These are phyloP conservation scores for Corylus avellana DNA, from an alignment of 306 rosid species.

Conservation along the genomic window DNA sequence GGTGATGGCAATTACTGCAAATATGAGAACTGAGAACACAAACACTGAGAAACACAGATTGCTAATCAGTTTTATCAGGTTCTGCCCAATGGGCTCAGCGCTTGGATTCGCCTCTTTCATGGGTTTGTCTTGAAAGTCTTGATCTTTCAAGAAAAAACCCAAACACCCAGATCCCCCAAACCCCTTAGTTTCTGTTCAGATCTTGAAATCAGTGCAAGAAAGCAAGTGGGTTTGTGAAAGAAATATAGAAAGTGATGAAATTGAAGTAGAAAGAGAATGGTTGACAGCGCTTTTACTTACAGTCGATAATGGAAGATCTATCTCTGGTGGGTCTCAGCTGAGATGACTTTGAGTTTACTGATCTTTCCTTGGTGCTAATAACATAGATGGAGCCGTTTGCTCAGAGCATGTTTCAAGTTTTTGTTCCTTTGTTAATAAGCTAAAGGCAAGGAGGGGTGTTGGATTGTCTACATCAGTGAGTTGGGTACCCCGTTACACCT, in stretches of 20 bases:
- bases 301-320: background rate
- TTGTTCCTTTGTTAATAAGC: background rate
- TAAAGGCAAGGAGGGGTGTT: background rate
- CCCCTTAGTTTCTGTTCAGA: background rate
- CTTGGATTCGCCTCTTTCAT: conserved; percentile 66
- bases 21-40: conserved; percentile 78
- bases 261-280: background rate
- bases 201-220: conserved; percentile 5
- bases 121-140: conserved; percentile 23
- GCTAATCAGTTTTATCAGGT: conserved; percentile 79
- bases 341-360: background rate
- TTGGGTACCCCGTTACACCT: background rate
- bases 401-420: background rate
- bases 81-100: conserved; percentile 82
- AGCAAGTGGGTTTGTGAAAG: background rate
- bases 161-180: no score
- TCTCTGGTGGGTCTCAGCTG: background rate
- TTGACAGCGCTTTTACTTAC: background rate
- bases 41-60: conserved; percentile 86
- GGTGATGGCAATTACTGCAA: conserved; percentile 92
- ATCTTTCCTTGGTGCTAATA: background rate
- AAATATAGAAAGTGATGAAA: background rate
- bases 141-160: background rate
- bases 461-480: conserved; percentile 10
- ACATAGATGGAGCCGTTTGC: background rate